These are phyloP conservation scores for Rutidosis leptorrhynchoides DNA, from an alignment of 129 eudicot species.

Conservation along the genomic window DNA sequence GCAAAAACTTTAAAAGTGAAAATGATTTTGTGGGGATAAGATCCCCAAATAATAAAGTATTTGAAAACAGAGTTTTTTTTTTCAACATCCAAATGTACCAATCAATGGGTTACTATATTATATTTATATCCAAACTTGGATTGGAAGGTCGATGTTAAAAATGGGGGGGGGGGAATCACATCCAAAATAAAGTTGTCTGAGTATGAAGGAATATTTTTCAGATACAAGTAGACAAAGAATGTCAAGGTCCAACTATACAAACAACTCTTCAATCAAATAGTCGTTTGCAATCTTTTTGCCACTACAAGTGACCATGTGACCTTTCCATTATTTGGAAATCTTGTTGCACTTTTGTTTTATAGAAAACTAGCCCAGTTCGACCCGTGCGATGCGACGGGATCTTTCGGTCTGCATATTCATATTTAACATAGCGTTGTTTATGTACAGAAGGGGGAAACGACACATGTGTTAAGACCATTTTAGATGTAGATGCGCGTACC, in stretches of 20 bases:
- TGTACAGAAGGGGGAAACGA: too few species aligned
- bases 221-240: slow-evolving; percentile 18
- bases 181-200: not conserved
- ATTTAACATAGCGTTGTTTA: too few species aligned
- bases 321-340: slow-evolving; percentile 4
- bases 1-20: too few species aligned
- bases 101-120: not conserved
- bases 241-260: slow-evolving; percentile 14
- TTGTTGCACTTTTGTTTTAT: not conserved
- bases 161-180: slow-evolving; percentile 1
- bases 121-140: not conserved
- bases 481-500: too few species aligned
- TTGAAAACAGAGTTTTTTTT: not conserved
- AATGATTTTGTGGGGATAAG: not conserved
- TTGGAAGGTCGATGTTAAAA: slow-evolving; percentile 12
- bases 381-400: too few species aligned
- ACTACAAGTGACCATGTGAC: slow-evolving; percentile 11
- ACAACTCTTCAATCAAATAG: slow-evolving; percentile 11
- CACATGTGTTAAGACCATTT: too few species aligned
- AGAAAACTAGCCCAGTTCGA: too few species aligned
- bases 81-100: not conserved
- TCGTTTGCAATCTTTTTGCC: slow-evolving; percentile 12
- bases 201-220: slow-evolving; percentile 14
- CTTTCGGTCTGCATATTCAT: too few species aligned
- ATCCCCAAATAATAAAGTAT: not conserved